These are phyloP conservation scores for Curvularia sp. DNA, from an alignment of 2,329 filamentous ascomycete genomes.

Conservation along the genomic window DNA sequence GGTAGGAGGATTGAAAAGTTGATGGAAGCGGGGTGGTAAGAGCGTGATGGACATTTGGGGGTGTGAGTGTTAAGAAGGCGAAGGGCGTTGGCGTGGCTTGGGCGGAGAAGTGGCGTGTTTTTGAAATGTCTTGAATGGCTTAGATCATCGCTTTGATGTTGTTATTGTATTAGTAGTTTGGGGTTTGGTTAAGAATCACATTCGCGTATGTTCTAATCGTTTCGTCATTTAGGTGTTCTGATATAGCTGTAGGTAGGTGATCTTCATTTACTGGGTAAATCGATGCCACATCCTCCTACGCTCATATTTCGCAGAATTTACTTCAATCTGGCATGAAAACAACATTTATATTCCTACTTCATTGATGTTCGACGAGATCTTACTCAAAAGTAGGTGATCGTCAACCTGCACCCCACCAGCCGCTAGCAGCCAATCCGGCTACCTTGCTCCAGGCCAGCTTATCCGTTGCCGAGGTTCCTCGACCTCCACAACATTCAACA, in stretches of 20 bases:
- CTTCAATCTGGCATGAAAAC: not conserved
- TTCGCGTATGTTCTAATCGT: not conserved
- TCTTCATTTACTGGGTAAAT: not conserved
- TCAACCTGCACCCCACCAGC: not conserved
- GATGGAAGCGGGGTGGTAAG: too few species aligned
- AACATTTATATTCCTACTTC: not conserved
- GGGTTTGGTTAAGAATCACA: not conserved
- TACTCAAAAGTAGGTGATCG: not conserved
- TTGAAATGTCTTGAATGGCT: not conserved
- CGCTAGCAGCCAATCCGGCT: not conserved
- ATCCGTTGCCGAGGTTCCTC: slow-evolving; percentile 35
- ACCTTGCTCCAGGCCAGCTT: slow-evolving; percentile 9
- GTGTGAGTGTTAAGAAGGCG: not conserved
- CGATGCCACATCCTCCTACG: not conserved
- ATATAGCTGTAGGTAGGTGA: not conserved
- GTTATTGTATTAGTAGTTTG: not conserved
- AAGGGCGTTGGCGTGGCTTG: not conserved
- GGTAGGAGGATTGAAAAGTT: too few species aligned
- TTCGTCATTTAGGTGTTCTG: not conserved
- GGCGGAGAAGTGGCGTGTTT: not conserved
- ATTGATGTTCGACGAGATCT: not conserved
- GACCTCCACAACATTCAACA: slow-evolving; percentile 17
- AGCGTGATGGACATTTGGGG: not conserved
- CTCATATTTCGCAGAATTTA: not conserved
- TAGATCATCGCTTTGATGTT: not conserved